Base-by-base conservation (phyloP, 1,284 basidiomycete genomes). In the Cutaneotrichosporon spelunceum region DNA sequence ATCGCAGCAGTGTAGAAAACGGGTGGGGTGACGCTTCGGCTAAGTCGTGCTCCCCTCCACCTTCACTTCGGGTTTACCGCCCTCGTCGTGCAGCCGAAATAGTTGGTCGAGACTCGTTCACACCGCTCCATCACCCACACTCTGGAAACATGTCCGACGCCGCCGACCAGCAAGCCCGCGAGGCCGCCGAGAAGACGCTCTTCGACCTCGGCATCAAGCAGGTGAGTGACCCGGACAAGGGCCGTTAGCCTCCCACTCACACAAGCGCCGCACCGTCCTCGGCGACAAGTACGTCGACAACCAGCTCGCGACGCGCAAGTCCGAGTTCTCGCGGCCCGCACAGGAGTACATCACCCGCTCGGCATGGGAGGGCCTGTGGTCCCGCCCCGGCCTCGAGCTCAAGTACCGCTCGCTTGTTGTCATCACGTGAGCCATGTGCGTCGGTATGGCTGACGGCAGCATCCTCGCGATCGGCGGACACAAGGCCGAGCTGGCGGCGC, bases 331-430 rank as follows among this genome's bases (percentile, higher is more conserved):
- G 55, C 60, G 59, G 36, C 67, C 67, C 34, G 65, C 60, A 19
- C 65, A 68, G 55, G 67, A 68, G 57, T 68, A 63, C 30, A 56
- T 68, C 33, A 64, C 63, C 3, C 61, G 61, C 30, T 53, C 29
- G 10, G 62, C 62, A 45, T 66, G 64, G 64, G 64, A 66, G 53
- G 61, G 61, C 1, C 61, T 66, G n/a, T 66, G 64, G 64, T 50
- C 49, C 36, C 64, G 64, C 4, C 61, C 61, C 14, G 64, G 64
- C 8, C 59, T 66, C 9, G 64, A 66, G 64, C 59, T 66, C 49
- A 66, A 66, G 61, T 57, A 66, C 64, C 61, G 64, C 61, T 63
- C 61, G 49, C 57, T 66, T 2, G 64, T 66, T 6, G 64, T 66
- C 36, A 66, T 66, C 36, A 66, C 64, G 63, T 65, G 63, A 62